Evolutionary conservation across 2,329 filamentous ascomycete genomes (phyloP), one percentile per base, ranked within the genome.

Genomic region (Trichoderma harzianum): DNA sequence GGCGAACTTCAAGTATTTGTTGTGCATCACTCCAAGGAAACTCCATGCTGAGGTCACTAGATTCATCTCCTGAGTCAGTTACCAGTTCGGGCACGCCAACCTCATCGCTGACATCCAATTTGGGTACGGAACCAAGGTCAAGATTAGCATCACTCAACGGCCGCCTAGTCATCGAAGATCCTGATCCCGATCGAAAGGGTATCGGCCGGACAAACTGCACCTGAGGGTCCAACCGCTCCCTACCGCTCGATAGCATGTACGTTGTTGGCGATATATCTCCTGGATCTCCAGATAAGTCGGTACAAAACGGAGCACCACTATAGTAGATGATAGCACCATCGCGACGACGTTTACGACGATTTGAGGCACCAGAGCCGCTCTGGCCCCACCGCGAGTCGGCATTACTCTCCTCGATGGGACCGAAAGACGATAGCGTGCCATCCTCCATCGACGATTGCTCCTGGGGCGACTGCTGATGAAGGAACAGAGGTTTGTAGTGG

Each of bases 281-380:
- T 12, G 83, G 83, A 75, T 94, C 91, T 2, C 91, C 91, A 18
- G 91, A 93, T 4, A 96, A 82, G 78, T 97, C 94, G 1, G 91
- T 94, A 79, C 90, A 96, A 79, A 96, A 97, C 0, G 88, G 89
- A 1, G 92, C 91, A 30, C 92, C 92, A 73, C 88, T 93, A 79
- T 95, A 97, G 78, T 95, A 97, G 21, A 95, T 94, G 75, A 97
- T 92, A 1, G 92, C 90, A 10, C 93, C 93, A 72, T 92, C 89
- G 14, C 89, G 86, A 0, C 84, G 86, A 30, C 87, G 86, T 78
- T 87, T 88, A 74, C 82, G 86, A 74, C 82, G 84, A 76, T 77
- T 85, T 71, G 80, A 86, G 61, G 78, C 84, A 74, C 78, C 87
- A 74, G 83, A 88, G 76, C 83, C 83, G 73, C 84, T 86, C 39